Conservation (phyloP, 495 filamentous ascomycete species). For the Parachaetomium inaequale region DNA sequence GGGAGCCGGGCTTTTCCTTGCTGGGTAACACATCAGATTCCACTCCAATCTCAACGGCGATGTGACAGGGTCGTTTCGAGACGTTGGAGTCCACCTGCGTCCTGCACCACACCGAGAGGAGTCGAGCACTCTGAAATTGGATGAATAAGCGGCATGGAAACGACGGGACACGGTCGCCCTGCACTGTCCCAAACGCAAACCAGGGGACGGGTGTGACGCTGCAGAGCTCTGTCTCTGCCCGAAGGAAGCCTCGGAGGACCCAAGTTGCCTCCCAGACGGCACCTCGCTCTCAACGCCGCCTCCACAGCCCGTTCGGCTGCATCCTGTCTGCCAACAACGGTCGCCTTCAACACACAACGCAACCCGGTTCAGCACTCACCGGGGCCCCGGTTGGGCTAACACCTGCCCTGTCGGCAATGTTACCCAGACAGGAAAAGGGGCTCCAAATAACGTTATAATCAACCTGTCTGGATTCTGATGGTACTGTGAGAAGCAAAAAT, state of each 20-base stretch:
- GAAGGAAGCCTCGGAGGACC: background rate
- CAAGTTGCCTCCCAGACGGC: background rate
- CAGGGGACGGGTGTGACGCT: conserved; percentile 9
- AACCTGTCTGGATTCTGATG: background rate
- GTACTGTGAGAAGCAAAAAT: conserved; percentile 16
- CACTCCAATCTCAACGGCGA: background rate
- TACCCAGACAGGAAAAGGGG: conserved; percentile 12
- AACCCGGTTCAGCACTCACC: background rate
- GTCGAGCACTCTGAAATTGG: background rate
- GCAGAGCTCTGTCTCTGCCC: background rate
- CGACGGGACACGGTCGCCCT: background rate
- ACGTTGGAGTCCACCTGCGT: background rate
- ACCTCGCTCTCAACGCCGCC: background rate
- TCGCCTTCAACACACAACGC: background rate
- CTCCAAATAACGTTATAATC: background rate
- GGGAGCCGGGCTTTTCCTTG: conserved; percentile 9
- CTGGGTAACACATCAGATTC: conserved; percentile 9
- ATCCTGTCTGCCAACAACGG: conserved; percentile 6
- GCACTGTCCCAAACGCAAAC: conserved; percentile 3
- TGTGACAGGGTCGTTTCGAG: background rate
- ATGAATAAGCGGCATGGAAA: conserved; percentile 13
- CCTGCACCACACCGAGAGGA: background rate
- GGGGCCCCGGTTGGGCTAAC: background rate
- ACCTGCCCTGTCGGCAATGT: conserved; percentile 11
- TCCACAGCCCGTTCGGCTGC: background rate